Base-by-base conservation (phyloP, 192 early-diverging fungal species). In the Backusella macrospora region DNA sequence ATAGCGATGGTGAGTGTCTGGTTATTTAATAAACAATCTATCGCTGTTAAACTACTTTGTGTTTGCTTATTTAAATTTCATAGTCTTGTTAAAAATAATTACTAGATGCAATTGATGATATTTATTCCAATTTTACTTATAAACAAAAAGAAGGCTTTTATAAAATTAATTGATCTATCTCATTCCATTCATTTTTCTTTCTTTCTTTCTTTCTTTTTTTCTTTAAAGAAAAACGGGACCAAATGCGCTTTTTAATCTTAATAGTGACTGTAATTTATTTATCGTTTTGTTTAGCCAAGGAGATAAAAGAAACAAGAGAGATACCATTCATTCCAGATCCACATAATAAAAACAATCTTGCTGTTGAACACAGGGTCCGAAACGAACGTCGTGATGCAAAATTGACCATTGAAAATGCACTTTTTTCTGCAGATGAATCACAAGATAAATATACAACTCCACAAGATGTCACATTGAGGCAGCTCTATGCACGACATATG, bases 401-500 rank as follows among this genome's bases (percentile, higher is more conserved):
- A 23, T 23, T 59, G 10, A 26, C 21, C 52, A 59, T 59, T 59
- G 52, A 59, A 59, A 59, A 59, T 59, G 52, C 52, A 4, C 52
- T 59, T 59, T 59, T 59, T 23, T 10, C 52, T 5, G 26, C 21
- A 59, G 52, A 23, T 12, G 52, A 59, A 23, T 23, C 21, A 26
- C 52, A 59, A 21, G 52, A 59, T 59, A 59, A 59, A 59, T 59
- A 59, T 4, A 13, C 52, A 26, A 59, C 21, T 26, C 52, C 52
- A 18, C 21, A 9, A 59, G 52, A 59, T 26, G 5, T 59, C 4
- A 59, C 52, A 59, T 59, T 59, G 52, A 59, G 10, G 52, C 52
- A 59, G 18, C 52, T 59, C 12, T 59, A 59, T 59, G 52, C 52
- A 23, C 52, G 52, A 59, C 52, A 59, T 23, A 59, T 59, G 52